Conservation (phyloP, 2,329 filamentous ascomycete species). For the Cytospora schulzeri region DNA sequence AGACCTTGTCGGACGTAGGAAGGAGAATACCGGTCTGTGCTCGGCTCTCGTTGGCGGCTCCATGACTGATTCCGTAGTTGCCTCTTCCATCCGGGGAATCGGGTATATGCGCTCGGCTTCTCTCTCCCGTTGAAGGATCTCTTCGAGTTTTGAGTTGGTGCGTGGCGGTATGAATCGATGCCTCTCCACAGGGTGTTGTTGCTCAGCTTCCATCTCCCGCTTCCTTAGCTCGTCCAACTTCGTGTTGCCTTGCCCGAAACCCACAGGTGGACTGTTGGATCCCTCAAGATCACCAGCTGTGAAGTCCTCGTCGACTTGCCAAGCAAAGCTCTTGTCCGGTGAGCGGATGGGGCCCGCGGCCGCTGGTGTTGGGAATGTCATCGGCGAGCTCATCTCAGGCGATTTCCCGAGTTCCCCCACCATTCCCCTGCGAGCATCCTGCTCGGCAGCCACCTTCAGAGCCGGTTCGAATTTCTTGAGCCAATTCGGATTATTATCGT, state of each 20-base stretch:
- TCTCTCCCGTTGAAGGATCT: conserved; percentile 28
- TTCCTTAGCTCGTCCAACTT: conserved; percentile 41
- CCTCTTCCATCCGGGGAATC: conserved; percentile 2
- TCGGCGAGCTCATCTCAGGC: conserved; percentile 24
- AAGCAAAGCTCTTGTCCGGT: conserved; percentile 56
- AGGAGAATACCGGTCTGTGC: background rate
- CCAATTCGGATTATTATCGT: conserved; percentile 26
- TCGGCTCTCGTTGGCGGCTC: background rate
- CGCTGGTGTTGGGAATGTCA: conserved; percentile 31
- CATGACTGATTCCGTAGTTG: background rate
- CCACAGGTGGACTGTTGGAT: conserved; percentile 58
- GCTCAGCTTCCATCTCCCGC: conserved; percentile 38
- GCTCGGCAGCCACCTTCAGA: background rate
- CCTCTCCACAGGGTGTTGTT: conserved; percentile 19
- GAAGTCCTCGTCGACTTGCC: conserved; percentile 61
- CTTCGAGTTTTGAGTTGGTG: conserved; percentile 26
- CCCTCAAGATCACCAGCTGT: conserved; percentile 58
- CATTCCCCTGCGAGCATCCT: conserved; percentile 5
- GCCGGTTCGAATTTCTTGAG: conserved; percentile 23
- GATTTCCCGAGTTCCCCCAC: conserved; percentile 12
- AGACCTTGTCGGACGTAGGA: background rate
- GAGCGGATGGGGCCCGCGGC: conserved; percentile 36
- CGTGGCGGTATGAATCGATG: conserved; percentile 16
- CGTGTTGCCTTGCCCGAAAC: conserved; percentile 40
- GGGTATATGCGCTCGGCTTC: conserved; percentile 20